These are phyloP conservation scores for Debaryomyces sp. DNA, from an alignment of 1,139 yeast species.

Conservation along the genomic window DNA sequence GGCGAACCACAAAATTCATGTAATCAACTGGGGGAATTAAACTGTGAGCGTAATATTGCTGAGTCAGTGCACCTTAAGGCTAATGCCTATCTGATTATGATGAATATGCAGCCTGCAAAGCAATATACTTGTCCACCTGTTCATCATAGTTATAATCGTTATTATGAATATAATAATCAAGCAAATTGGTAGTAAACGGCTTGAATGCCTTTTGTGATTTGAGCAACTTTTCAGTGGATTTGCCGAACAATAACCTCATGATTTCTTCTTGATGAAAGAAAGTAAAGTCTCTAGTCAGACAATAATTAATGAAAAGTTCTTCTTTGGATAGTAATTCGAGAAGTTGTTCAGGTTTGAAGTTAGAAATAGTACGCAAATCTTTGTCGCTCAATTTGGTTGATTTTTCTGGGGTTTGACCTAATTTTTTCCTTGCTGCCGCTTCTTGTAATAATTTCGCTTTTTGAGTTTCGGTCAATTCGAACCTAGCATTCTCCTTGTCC, in stretches of 20 bases:
- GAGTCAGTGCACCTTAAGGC: background rate
- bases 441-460: slow-evolving; percentile 13
- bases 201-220: background rate
- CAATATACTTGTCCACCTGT: slow-evolving; percentile 24
- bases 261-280: slow-evolving; percentile 40
- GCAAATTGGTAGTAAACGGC: slow-evolving; percentile 20
- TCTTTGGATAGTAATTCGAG: slow-evolving; percentile 34
- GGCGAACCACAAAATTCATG: background rate
- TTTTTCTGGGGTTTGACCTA: slow-evolving; percentile 8
- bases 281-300: slow-evolving; percentile 33
- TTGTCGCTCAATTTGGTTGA: slow-evolving; percentile 18
- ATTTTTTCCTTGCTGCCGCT: slow-evolving; percentile 18
- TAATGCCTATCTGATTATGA: background rate
- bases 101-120: slow-evolving; percentile 17
- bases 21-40: background rate
- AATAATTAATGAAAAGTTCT: slow-evolving; percentile 35
- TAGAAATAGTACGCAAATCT: slow-evolving; percentile 23
- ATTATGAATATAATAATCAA: slow-evolving; percentile 29
- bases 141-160: slow-evolving; percentile 30
- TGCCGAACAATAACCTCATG: slow-evolving; percentile 32
- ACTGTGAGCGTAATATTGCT: background rate
- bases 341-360: slow-evolving; percentile 27
- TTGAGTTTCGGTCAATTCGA: slow-evolving; percentile 6
- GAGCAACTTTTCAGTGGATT: slow-evolving; percentile 30
- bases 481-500: slow-evolving; percentile 2